These are phyloP conservation scores for Monosporascus ibericus DNA, from an alignment of 2,329 filamentous ascomycete species.

Conservation along the genomic window DNA sequence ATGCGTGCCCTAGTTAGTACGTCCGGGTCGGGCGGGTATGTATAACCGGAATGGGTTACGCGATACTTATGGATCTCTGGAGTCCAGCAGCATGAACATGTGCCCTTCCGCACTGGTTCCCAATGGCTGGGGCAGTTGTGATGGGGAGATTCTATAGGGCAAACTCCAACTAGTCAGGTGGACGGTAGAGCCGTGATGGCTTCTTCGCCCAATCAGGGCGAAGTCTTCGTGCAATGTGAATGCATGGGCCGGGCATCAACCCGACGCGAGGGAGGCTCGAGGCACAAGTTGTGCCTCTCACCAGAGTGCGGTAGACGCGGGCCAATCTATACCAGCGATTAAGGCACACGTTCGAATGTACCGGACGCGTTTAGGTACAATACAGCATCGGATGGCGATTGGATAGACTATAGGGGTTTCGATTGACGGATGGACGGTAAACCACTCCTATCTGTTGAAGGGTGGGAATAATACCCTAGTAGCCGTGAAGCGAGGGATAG, in stretches of 20 bases:
- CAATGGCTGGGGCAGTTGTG: not conserved
- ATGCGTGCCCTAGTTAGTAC: not conserved
- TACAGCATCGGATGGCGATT: not conserved
- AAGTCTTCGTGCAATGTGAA: not conserved
- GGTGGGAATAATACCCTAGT: no score
- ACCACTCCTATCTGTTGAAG: not conserved
- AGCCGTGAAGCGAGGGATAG: not conserved
- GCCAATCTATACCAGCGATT: not conserved
- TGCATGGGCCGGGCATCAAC: not conserved
- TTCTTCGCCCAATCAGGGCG: not conserved
- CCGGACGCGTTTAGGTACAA: not conserved
- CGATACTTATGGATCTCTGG: not conserved
- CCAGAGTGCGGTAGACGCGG: not conserved
- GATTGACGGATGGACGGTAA: not conserved
- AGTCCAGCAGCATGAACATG: not conserved
- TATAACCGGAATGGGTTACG: not conserved
- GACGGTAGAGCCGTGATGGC: not conserved
- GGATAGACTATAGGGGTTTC: not conserved
- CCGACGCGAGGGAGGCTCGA: not conserved
- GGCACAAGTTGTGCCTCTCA: not conserved
- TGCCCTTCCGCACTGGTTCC: not conserved
- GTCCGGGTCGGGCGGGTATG: not conserved
- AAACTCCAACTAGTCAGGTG: slow-evolving; percentile 3
- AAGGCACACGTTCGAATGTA: not conserved
- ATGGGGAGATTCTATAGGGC: not conserved